Conservation (phyloP, 192 early-diverging fungal genomes). For the Radiomyces spectabilis region DNA sequence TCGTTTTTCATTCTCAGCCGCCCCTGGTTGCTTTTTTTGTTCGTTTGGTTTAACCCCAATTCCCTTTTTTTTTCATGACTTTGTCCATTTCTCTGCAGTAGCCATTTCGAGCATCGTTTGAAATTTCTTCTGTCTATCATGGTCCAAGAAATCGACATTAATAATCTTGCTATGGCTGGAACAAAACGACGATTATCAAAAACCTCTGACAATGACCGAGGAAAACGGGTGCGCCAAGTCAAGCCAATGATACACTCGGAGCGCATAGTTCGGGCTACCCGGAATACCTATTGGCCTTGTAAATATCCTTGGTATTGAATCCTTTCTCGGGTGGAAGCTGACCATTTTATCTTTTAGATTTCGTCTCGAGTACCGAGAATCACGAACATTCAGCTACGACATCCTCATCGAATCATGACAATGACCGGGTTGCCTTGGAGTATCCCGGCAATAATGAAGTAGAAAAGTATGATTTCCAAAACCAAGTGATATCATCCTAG, state of each 20-base stretch:
- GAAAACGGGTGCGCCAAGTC: no score
- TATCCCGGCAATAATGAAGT: slow-evolving; percentile 28
- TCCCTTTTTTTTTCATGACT: no score
- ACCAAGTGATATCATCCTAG: not conserved
- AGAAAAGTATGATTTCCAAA: slow-evolving; percentile 21
- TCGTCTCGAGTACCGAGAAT: slow-evolving; percentile 9
- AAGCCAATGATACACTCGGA: slow-evolving; percentile 32
- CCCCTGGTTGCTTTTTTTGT: no score
- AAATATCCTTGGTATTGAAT: slow-evolving; percentile 16
- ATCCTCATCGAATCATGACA: not conserved
- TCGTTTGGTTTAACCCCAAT: no score
- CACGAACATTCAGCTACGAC: slow-evolving; percentile 6
- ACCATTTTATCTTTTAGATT: slow-evolving; percentile 6
- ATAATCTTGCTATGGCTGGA: no score
- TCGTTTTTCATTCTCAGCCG: no score
- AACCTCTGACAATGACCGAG: no score
- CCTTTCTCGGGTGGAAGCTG: not conserved
- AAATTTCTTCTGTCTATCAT: no score
- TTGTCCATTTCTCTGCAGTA: no score
- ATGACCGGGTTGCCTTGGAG: slow-evolving; percentile 26
- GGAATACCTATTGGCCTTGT: slow-evolving; percentile 32
- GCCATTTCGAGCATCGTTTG: no score
- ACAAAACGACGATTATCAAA: no score
- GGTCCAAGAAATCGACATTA: no score
- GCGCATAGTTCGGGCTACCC: slow-evolving; percentile 30